phyloP scores from a whole-genome alignment of 2,329 filamentous ascomycete species.

The Emergomyces orientalis region DNA sequence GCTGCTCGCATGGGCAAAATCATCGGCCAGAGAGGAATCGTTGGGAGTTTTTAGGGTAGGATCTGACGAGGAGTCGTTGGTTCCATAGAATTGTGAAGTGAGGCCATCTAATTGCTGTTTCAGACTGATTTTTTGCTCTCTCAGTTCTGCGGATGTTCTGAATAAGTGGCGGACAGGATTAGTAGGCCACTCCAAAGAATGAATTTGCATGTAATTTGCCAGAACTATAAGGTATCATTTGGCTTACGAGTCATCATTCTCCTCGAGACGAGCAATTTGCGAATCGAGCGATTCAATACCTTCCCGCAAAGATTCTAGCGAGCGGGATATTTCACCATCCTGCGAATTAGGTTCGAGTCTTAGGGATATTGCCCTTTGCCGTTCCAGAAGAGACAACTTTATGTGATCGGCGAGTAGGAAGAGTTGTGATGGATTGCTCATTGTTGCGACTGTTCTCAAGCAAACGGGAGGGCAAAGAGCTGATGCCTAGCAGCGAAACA shows the following conservation, averaged over 20 bases:
- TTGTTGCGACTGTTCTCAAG: conserved; percentile 21
- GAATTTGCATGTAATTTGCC: conserved; percentile 6
- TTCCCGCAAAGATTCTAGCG: conserved; percentile 74
- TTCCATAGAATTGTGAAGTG: conserved; percentile 67
- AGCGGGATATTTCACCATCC: conserved; percentile 80
- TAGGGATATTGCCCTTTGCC: conserved; percentile 73
- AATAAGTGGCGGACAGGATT: conserved; percentile 1
- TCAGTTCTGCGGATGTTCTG: conserved; percentile 40
- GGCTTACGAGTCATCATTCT: conserved; percentile 52
- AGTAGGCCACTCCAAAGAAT: not conserved
- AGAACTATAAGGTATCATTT: not conserved
- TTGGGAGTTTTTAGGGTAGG: conserved; percentile 52
- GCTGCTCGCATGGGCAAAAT: conserved; percentile 55
- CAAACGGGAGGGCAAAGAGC: not conserved
- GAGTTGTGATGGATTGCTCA: conserved; percentile 59
- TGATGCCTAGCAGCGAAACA: not conserved
- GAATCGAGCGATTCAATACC: conserved; percentile 62
- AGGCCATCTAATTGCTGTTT: conserved; percentile 68
- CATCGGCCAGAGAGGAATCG: conserved; percentile 50
- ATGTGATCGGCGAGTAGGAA: conserved; percentile 93
- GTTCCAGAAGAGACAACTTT: conserved; percentile 88
- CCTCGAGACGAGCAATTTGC: conserved; percentile 55
- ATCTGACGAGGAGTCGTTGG: conserved; percentile 40
- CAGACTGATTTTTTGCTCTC: conserved; percentile 58
- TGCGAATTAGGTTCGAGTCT: conserved; percentile 70